Base-by-base conservation (phyloP, 148 eudicot species). In the Selenicereus undatus region DNA sequence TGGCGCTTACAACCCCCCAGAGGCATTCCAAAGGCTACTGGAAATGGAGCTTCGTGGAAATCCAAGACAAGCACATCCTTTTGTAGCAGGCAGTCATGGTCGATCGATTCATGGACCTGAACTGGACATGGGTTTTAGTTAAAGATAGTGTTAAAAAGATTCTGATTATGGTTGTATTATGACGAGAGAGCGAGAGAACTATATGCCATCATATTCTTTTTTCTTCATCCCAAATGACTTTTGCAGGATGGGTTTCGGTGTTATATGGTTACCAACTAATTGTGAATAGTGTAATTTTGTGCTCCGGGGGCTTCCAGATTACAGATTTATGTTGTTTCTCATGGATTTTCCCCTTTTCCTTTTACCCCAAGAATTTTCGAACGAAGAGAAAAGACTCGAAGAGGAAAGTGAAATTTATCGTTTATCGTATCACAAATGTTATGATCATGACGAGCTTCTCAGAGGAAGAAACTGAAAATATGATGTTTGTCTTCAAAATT, bases 21-120 rank as follows among this genome's bases (percentile, higher is more conserved):
- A 92, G 39, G 93, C 95, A 71, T 83, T 92, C 77, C 97, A 94
- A 62, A 94, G 93, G 88, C 89, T 96, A 20, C 68, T 92, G 60
- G 92, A 88, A 85, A 91, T 92, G 93, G 98, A 94, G 85, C 85
- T 80, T 51, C 80, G 93, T 78, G 90, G 91, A 48, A 90, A 89
- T 24, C 88, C 90, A 32, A 92, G 87, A 77, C 97, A 86, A 79
- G 83, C 81, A 39, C 97, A 84, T 75, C 91, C 87, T 75, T 84
- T 86, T 21, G 88, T 86, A 11, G 76, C 82, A 32, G 90, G 82
- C 29, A 64, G 87, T 74, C 95, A 86, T 74, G 78, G 64, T 85
- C 89, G 86, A 68, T 86, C 88, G 5, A 80, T 85, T 86, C 83
- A 85, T 42, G 93, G 93, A 27, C 87, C 84, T 26, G 97, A 91